Percentiles rank a stretch among this genome's conserved stretches.
These are phyloP conservation scores for Dioszegia crocea DNA, from an alignment of 768 basidiomycete species.

Conservation along the genomic window DNA sequence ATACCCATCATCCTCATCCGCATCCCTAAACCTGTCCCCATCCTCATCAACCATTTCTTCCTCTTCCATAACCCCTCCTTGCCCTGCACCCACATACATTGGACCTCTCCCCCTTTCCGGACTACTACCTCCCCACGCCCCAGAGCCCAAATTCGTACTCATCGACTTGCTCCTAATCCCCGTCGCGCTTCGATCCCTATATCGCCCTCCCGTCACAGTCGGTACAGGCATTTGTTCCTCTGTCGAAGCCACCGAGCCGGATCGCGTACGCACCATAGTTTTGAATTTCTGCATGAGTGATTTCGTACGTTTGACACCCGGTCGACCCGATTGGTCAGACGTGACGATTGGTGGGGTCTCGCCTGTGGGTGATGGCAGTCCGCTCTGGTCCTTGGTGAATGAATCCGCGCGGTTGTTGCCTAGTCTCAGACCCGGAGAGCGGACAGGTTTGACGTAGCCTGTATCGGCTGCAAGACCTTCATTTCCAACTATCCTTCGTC, in stretches of 20 bases:
- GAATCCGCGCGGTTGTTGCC: slow-evolving; percentile 12
- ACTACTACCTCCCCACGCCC: slow-evolving; percentile 1
- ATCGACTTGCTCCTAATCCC: not conserved
- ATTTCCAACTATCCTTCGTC: not conserved
- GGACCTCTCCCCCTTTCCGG: slow-evolving; percentile 3
- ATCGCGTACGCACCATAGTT: slow-evolving; percentile 47
- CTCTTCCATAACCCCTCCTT: slow-evolving; percentile 19
- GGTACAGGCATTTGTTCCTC: not conserved
- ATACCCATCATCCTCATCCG: slow-evolving; percentile 21
- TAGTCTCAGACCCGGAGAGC: slow-evolving; percentile 35
- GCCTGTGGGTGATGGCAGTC: slow-evolving; percentile 20
- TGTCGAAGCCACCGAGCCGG: slow-evolving; percentile 21
- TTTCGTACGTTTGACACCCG: slow-evolving; percentile 46
- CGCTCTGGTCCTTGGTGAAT: slow-evolving; percentile 15
- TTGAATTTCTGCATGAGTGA: slow-evolving; percentile 50
- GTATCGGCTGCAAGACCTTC: not conserved
- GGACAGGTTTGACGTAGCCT: slow-evolving; percentile 17
- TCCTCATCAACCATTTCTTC: slow-evolving; percentile 24
- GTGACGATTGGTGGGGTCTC: slow-evolving; percentile 11
- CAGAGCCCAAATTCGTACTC: slow-evolving; percentile 1
- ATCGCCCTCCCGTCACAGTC: not conserved
- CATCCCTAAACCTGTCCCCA: slow-evolving; percentile 22
- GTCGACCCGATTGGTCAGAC: not conserved
- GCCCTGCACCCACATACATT: too few relatives aligned
- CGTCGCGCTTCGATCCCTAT: not conserved